Evolutionary conservation across 352 stramenopile species (phyloP), one percentile per base, ranked within the genome.

Genomic region (Phytopythium mirpurense): DNA sequence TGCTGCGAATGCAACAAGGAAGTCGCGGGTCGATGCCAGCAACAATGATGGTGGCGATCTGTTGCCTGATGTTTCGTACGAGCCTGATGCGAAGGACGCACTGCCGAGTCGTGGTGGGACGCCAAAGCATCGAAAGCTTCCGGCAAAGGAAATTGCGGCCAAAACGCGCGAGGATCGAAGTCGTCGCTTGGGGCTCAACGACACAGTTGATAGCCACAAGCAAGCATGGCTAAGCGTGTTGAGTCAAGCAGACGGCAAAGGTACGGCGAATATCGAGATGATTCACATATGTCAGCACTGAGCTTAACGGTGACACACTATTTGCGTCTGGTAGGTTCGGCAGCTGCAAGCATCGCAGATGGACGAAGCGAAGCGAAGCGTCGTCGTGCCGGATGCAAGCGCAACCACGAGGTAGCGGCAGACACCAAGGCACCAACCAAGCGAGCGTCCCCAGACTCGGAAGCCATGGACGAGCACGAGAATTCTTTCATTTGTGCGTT

Each of bases 81-180:
- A 44, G 10, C 38, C 38, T 12, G 38, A 44, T 26, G n/a, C 38
- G 1, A 44, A 44, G 19, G 38, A 44, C 0, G 5, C 19, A 19
- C n/a, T 19, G 0, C 19, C 38, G 26, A 44, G 19, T 10, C 38
- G 19, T 8, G 10, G n/a, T 44, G 38, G 38, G 5, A 44, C 6
- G 11, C 26, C 15, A 2, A 34, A 44, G 9, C 12, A 43, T 16
- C 31, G 48, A 3, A 54, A 44, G 23, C 32, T 43, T 2, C 48
- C 48, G 15, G 48, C 48, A 10, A 54, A 54, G 36, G 48, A 54
- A n/a, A 44, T 43, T 15, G 34, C 32, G 16, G 24, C 19, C 14
- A 41, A 44, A 41, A 34, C 36, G 21, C 21, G 48, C 19, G 32
- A 54, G 5, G 26, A 45, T 10, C 48, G 21, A 9, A 29, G 29